Conservation (phyloP, 257 asterid species). For the Ajuga chamaepitys region DNA sequence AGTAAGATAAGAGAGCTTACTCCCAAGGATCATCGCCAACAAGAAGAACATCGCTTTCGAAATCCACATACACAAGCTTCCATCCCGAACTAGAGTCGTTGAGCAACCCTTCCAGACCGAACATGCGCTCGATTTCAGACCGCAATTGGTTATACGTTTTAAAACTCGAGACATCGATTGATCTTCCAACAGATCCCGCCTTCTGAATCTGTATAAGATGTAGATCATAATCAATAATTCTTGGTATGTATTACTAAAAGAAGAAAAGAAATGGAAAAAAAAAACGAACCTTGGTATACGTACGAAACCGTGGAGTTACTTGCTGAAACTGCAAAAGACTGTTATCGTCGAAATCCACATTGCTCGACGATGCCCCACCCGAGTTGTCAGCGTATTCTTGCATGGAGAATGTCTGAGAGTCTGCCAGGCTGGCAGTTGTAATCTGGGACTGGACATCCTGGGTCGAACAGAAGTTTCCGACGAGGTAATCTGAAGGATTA, state of each 20-base stretch:
- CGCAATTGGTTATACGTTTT: conserved; percentile 68
- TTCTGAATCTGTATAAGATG: conserved; percentile 59
- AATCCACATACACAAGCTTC: conserved; percentile 93
- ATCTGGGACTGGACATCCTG: conserved; percentile 90
- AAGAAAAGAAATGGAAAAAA: too few relatives aligned
- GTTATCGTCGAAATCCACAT: conserved; percentile 62
- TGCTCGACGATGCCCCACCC: conserved; percentile 85
- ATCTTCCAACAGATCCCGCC: conserved; percentile 91
- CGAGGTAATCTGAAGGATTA: conserved; percentile 54
- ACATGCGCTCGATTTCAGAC: conserved; percentile 77
- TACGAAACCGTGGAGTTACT: conserved; percentile 63
- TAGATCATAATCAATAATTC: not conserved
- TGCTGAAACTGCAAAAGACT: conserved; percentile 66
- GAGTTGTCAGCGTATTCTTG: conserved; percentile 88
- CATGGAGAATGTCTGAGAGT: conserved; percentile 64
- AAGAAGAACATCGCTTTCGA: conserved; percentile 77
- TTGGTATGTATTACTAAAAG: too few relatives aligned
- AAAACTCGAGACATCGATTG: conserved; percentile 80
- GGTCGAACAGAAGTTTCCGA: conserved; percentile 57
- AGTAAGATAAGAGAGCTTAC: conserved; percentile 36
- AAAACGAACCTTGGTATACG: conserved; percentile 94
- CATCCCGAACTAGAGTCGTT: conserved; percentile 78
- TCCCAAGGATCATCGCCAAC: conserved; percentile 98
- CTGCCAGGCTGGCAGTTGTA: conserved; percentile 74
- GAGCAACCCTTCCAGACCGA: conserved; percentile 76